phyloP scores from a whole-genome alignment of 257 asterid genomes.

The Fraxinus pennsylvanica region DNA sequence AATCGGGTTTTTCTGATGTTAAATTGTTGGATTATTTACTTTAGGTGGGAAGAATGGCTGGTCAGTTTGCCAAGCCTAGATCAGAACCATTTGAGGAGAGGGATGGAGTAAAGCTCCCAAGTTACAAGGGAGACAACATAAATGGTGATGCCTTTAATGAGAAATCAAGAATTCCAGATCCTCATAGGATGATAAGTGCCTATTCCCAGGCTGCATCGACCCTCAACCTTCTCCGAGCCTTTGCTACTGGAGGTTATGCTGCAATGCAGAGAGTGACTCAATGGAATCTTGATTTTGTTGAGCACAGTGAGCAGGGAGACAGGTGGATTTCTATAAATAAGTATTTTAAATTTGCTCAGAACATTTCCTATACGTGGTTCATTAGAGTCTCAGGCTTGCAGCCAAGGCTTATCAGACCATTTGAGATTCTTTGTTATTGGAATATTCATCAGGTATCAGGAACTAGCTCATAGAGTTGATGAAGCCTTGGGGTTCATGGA shows the following conservation, averaged over 20 bases:
- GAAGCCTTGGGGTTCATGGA: constrained; percentile 90
- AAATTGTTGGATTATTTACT: constrained; percentile 22
- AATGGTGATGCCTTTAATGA: constrained; percentile 67
- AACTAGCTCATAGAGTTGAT: constrained; percentile 84
- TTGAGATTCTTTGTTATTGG: constrained; percentile 13
- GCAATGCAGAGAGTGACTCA: constrained; percentile 88
- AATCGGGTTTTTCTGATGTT: background rate
- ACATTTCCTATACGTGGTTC: background rate
- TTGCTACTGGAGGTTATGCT: constrained; percentile 89
- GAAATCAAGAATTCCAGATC: constrained; percentile 74
- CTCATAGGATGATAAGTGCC: constrained; percentile 82
- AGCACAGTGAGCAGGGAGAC: constrained; percentile 86
- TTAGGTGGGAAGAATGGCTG: constrained; percentile 89
- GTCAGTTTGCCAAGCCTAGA: constrained; percentile 82
- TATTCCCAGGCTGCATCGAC: constrained; percentile 85
- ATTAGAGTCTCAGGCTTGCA: background rate
- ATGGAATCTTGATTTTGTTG: constrained; percentile 86
- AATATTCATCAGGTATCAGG: constrained; percentile 60
- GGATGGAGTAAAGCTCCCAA: constrained; percentile 79
- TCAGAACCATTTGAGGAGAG: constrained; percentile 59
- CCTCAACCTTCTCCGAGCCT: constrained; percentile 79
- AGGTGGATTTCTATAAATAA: constrained; percentile 40
- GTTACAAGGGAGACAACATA: constrained; percentile 83
- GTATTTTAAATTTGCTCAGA: background rate
- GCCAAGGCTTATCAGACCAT: background rate